Evolutionary conservation across 108 stramenopile species (phyloP), one percentile per base, ranked within the genome.

Genomic region (Cyclotella kingstonii): DNA sequence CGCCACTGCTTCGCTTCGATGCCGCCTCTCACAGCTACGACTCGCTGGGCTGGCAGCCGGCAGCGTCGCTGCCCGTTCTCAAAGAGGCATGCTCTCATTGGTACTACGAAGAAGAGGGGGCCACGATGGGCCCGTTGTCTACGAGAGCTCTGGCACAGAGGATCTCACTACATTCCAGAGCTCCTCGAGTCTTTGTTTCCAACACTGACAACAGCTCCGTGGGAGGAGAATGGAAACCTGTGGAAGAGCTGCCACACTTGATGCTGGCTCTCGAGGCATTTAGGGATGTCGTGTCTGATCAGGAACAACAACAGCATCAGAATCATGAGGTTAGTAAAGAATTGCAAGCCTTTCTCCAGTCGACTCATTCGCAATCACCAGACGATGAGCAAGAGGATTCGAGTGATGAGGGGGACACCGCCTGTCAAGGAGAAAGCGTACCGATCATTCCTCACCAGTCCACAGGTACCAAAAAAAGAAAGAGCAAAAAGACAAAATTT

Each of bases 401-500:
- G 62, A 63, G 6, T 21, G 39, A 54, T 1, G 58, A 47, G 28
- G 0, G 5, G 25, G 17, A 17, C 18, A 29, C 40, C 11, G 11
- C 31, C 0, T 1, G 28, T 23, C 42, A 7, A 15, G 41, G 22
- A 31, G 23, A 45, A 36, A 10, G 26, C 2, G 40, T 27, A 17
- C 25, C 5, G 66, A 45, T 39, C 38, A 38, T 28, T 2, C 60
- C 48, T 35, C 30, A 46, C n/a, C n/a, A n/a, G n/a, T n/a, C n/a
- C n/a, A 43, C 47, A 54, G 53, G 49, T 44, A 52, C 19, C 3
- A 87, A 81, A 39, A 92, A 90, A 57, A 74, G 82, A 23, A 95
- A 86, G 45, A 78, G 71, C 52, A 83, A 73, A 50, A 92, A 90
- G 70, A 48, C 82, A 18, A 86, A 90, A 53, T 95, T 93, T 73